These are phyloP conservation scores for Brettanomyces sp. DNA, from an alignment of 805 yeast genomes.

Conservation along the genomic window DNA sequence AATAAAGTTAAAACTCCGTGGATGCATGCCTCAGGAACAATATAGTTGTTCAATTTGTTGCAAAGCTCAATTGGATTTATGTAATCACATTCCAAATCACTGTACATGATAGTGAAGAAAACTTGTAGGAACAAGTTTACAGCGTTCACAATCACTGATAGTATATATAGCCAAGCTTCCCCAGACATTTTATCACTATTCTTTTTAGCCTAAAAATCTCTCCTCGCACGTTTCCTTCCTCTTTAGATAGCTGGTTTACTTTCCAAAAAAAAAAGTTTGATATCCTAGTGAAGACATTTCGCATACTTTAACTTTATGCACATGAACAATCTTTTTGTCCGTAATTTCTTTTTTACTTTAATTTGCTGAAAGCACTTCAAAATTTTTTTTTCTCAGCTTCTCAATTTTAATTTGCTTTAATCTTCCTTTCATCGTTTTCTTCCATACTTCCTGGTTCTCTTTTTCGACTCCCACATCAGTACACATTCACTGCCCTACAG, in stretches of 20 bases:
- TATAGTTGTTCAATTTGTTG: constrained; percentile 80
- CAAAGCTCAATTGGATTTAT: constrained; percentile 96
- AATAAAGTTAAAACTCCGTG: constrained; percentile 65
- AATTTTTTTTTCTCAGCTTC: neutral
- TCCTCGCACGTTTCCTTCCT: neutral
- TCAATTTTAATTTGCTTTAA: too few relatives aligned
- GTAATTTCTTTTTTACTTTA: neutral
- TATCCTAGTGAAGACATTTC: neutral
- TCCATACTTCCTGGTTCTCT: too few relatives aligned
- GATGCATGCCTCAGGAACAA: constrained; percentile 81
- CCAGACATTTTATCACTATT: constrained; percentile 17
- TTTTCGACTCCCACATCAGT: too few relatives aligned
- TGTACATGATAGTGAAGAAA: constrained; percentile 89
- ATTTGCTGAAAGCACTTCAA: neutral
- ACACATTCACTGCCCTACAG: too few relatives aligned
- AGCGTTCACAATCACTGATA: constrained; percentile 78
- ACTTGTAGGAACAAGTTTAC: constrained; percentile 86
- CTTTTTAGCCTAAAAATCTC: neutral
- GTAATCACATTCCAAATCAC: constrained; percentile 92
- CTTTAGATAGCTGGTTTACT: neutral
- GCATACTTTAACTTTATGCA: neutral
- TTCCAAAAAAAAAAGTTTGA: neutral
- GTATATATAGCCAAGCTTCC: constrained; percentile 47
- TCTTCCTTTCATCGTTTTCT: too few relatives aligned
- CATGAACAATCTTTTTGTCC: neutral